phyloP scores from a whole-genome alignment of 441 rosid species.

The Iberis amara region DNA sequence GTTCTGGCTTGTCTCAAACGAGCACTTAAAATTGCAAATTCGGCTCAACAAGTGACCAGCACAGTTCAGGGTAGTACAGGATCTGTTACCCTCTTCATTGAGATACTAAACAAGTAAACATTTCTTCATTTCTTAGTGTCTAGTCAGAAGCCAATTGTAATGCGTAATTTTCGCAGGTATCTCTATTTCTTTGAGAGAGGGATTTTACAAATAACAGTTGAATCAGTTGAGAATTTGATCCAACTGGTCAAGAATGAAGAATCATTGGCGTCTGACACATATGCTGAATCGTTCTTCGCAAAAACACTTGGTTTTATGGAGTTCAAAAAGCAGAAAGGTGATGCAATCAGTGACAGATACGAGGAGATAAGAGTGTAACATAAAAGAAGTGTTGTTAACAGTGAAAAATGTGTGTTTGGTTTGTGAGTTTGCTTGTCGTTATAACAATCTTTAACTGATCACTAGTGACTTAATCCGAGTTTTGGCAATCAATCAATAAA shows the following conservation, averaged over 20 bases:
- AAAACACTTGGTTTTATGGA: constrained; percentile 73
- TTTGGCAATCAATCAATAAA: no score
- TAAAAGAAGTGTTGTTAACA: constrained; percentile 1
- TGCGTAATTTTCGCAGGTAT: constrained; percentile 40
- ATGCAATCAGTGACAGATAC: constrained; percentile 71
- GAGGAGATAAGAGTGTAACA: constrained; percentile 59
- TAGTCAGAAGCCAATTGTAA: not conserved
- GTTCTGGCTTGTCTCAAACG: constrained; percentile 90
- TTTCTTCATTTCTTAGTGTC: not conserved
- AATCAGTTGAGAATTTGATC: constrained; percentile 69
- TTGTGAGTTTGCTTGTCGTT: no score
- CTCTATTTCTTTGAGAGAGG: constrained; percentile 91
- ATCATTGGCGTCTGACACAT: constrained; percentile 48
- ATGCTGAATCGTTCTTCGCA: constrained; percentile 76
- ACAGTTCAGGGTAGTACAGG: constrained; percentile 72
- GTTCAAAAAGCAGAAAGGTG: constrained; percentile 96
- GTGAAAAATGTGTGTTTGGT: not conserved
- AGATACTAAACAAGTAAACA: constrained; percentile 85
- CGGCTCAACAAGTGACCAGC: constrained; percentile 84
- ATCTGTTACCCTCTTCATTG: constrained; percentile 73
- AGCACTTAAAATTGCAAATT: constrained; percentile 88
- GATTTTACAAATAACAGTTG: constrained; percentile 62
- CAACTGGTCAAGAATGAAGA: constrained; percentile 78
- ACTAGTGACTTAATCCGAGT: no score
- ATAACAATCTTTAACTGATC: no score